Base-by-base conservation (phyloP, 2,329 filamentous ascomycete species). In the Aspergillus chevalieri region DNA sequence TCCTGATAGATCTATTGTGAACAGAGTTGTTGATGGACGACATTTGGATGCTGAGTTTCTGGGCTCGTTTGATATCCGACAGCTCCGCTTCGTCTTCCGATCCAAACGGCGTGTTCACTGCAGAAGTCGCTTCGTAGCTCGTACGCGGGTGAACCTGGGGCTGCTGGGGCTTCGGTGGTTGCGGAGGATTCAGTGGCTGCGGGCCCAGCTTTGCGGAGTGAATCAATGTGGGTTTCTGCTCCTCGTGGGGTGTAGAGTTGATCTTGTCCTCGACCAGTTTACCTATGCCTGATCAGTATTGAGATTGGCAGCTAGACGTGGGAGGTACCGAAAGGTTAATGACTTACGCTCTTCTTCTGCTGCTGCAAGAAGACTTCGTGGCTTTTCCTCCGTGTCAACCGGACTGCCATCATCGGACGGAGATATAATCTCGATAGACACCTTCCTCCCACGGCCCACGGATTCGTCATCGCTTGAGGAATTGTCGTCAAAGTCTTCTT, bases 41-140 rank as follows among this genome's bases (percentile, higher is more conserved):
- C 71, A 91, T 84, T 45, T 84, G 84, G 53, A 97, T 80, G 1
- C 84, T 80, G 44, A 98, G 79, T 55, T 86, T 88, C 68, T 97
- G 93, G 0, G 93, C 93, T 30, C 86, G 82, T 68, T 87, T 88
- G 59, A 97, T 88, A 58, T 95, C 91, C 24, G 83, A 84, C 44
- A 91, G 76, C 50, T 94, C 88, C 21, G 85, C 86, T 65, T 95
- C 90, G 28, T 90, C 85, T 51, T 97, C 93, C 2, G 89, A 94
- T 54, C 89, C 86, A 50, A 90, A 78, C 0, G 82, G 82, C 0
- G 81, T 83, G 3, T 77, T 76, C 39, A 75, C 57, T 26, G 74
- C 73, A 73, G 85, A 69, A 72, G 79, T 79, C 12, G 80, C 77
- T 51, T 84, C 91, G 65, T 91, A 96, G 65, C 85, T 93, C 9